phyloP scores from a whole-genome alignment of 78 protist species.

The Planoprotostelium fungivorum region DNA sequence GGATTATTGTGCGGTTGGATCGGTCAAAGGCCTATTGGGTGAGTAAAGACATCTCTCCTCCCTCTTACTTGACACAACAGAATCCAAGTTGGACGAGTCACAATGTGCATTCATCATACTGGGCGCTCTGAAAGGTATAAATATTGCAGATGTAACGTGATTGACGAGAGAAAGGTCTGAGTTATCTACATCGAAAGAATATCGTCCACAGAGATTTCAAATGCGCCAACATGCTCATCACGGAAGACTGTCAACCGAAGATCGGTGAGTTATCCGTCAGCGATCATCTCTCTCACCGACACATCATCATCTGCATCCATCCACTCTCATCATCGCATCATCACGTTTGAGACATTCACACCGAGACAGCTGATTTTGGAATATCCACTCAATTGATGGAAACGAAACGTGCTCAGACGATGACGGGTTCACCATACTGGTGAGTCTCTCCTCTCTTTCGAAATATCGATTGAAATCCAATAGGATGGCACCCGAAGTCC shows the following conservation, averaged over 20 bases:
- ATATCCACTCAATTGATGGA: slow-evolving; percentile 41
- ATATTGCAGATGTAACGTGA: no score
- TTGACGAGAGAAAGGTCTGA: no score
- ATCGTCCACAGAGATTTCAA: slow-evolving; percentile 63
- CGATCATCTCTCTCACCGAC: neutral
- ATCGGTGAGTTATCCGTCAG: neutral
- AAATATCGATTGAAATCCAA: neutral
- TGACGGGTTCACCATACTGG: slow-evolving; percentile 39
- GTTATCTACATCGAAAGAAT: slow-evolving; percentile 34
- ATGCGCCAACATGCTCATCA: slow-evolving; percentile 56
- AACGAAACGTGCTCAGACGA: neutral
- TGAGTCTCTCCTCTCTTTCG: neutral
- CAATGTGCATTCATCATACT: slow-evolving; percentile 21
- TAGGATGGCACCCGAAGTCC: slow-evolving; percentile 63
- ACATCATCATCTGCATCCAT: neutral
- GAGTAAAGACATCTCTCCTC: neutral
- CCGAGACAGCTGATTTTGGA: slow-evolving; percentile 57
- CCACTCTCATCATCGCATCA: neutral
- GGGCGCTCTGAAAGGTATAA: slow-evolving; percentile 48
- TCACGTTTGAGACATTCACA: no score
- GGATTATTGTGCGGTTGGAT: slow-evolving; percentile 52
- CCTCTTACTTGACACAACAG: neutral
- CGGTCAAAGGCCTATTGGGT: slow-evolving; percentile 49
- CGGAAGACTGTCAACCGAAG: slow-evolving; percentile 37
- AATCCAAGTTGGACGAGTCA: slow-evolving; percentile 19